Evolutionary conservation across 2,329 filamentous ascomycete species (phyloP).

Genomic region (Blastomyces parvus): DNA sequence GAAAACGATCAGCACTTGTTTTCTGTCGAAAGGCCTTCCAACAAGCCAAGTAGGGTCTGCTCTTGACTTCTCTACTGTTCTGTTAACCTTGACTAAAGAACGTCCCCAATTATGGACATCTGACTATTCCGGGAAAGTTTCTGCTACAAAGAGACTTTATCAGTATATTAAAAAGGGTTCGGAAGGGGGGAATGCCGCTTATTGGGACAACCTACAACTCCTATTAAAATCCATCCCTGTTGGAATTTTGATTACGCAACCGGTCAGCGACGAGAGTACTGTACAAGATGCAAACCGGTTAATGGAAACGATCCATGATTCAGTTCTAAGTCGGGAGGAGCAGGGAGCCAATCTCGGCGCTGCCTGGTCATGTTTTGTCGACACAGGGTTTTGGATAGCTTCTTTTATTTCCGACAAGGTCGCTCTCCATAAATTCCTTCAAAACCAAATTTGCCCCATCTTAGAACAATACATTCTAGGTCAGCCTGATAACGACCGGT

Average conservation of each 20-base stretch:
- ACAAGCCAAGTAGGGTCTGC: conserved; percentile 65
- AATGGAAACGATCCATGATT: conserved; percentile 57
- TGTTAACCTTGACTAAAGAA: conserved; percentile 55
- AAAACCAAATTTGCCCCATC: conserved; percentile 43
- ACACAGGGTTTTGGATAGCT: conserved; percentile 49
- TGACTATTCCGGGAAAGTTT: conserved; percentile 49
- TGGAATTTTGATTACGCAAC: conserved; percentile 33
- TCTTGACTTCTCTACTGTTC: conserved; percentile 56
- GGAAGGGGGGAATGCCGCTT: conserved; percentile 60
- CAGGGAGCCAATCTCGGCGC: conserved; percentile 55
- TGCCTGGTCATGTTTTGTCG: conserved; percentile 69
- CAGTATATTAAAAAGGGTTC: conserved; percentile 75
- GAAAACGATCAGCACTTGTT: conserved; percentile 56
- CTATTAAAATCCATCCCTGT: conserved; percentile 51
- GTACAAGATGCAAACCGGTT: conserved; percentile 51
- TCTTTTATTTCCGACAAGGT: conserved; percentile 39
- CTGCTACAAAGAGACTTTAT: conserved; percentile 50
- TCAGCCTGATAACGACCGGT: conserved; percentile 37
- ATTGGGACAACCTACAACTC: conserved; percentile 60
- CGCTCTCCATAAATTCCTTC: conserved; percentile 38
- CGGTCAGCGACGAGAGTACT: conserved; percentile 19
- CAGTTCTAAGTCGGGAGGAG: conserved; percentile 66
- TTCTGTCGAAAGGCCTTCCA: conserved; percentile 65
- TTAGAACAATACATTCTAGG: conserved; percentile 46
- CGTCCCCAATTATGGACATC: conserved; percentile 66